phyloP scores from a whole-genome alignment of 768 basidiomycete genomes.

The Tulasnella sp. region DNA sequence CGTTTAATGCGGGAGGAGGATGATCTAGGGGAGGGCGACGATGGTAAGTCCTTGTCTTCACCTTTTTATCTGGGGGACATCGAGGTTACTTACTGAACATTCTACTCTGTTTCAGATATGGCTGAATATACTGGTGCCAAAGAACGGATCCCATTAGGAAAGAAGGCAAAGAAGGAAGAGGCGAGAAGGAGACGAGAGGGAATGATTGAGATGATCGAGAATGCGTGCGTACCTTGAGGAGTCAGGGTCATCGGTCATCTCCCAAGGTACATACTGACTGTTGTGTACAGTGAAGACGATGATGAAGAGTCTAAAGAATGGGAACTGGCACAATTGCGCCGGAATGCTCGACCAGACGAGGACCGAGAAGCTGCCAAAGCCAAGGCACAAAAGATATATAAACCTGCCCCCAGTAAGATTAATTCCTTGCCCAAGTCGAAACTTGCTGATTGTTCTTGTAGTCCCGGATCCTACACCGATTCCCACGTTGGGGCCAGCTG shows the following conservation, averaged over 20 bases:
- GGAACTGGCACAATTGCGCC: constrained; percentile 70
- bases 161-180: constrained; percentile 63
- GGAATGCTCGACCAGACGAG: constrained; percentile 46
- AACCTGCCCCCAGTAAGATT: constrained; percentile 52
- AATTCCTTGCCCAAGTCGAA: not conserved
- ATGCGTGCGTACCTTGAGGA: constrained; percentile 62
- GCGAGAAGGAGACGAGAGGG: constrained; percentile 49
- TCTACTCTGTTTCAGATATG: constrained; percentile 40
- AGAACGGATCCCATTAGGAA: constrained; percentile 74
- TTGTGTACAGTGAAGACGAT: constrained; percentile 46
- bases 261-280: not conserved
- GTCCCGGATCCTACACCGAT: constrained; percentile 54
- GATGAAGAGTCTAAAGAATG: constrained; percentile 79
- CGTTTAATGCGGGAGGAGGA: constrained; percentile 75
- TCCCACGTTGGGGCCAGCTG: constrained; percentile 49
- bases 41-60: constrained; percentile 40
- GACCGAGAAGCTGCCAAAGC: not conserved
- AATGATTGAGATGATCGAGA: constrained; percentile 71
- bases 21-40: constrained; percentile 76
- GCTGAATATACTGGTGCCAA: constrained; percentile 81
- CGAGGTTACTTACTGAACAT: constrained; percentile 3
- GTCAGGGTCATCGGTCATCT: too few relatives aligned
- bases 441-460: constrained; percentile 23
- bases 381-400: constrained; percentile 44
- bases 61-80: not conserved